These are phyloP conservation scores for Pharnaceum exiguum DNA, from an alignment of 148 eudicot species.

Conservation along the genomic window DNA sequence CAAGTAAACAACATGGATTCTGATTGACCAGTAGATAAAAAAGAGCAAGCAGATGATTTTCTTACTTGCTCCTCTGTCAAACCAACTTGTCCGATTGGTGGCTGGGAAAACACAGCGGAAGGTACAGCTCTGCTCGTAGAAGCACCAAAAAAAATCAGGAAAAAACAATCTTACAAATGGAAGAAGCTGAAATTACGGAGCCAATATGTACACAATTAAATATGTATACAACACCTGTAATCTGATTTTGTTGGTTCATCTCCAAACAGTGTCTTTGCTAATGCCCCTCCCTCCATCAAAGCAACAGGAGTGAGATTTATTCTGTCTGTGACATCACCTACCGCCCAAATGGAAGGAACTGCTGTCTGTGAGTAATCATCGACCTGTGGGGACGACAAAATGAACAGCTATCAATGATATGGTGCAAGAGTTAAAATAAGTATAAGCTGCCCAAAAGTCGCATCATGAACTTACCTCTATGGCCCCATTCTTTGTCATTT, in stretches of 20 bases:
- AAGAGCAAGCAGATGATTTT: not conserved
- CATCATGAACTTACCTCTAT: conserved; percentile 52
- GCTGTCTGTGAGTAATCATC: conserved; percentile 82
- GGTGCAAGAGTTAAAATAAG: not conserved
- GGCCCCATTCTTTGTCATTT: conserved; percentile 74
- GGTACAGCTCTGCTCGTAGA: conserved; percentile 66
- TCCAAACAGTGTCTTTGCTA: conserved; percentile 85
- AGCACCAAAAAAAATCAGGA: not conserved
- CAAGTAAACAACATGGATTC: not conserved
- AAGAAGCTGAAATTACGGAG: no score
- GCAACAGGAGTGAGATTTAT: conserved; percentile 94
- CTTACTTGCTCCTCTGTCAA: conserved; percentile 88
- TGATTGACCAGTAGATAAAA: not conserved
- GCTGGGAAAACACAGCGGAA: conserved; percentile 96
- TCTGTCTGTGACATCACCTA: conserved; percentile 97
- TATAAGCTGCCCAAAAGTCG: not conserved
- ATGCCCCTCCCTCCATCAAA: conserved; percentile 94
- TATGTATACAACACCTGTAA: conserved; percentile 43
- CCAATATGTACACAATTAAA: not conserved
- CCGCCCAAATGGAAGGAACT: conserved; percentile 98
- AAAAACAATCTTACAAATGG: no score
- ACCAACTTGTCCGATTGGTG: conserved; percentile 95
- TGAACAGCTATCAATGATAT: conserved; percentile 11
- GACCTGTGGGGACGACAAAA: conserved; percentile 45
- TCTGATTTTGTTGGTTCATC: conserved; percentile 94